Base-by-base conservation (phyloP, 495 filamentous ascomycete genomes). In the Sporormia fimetaria region DNA sequence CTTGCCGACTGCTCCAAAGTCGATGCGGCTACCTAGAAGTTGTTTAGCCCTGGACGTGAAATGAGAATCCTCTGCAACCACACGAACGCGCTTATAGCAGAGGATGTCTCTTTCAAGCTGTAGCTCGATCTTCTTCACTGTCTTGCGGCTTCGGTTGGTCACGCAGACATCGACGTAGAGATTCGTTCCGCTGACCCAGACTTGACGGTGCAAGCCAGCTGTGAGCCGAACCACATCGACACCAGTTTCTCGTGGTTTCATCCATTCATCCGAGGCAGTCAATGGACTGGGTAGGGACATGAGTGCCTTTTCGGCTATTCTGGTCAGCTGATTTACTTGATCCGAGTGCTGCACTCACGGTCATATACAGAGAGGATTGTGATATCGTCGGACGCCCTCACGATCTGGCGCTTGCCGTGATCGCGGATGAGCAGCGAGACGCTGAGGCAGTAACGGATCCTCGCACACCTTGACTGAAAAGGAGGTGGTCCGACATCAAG, bases 141-240 rank as follows among this genome's bases (percentile, higher is more conserved):
- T 56, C 44, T 67, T 69, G 20, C 54, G 59, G 38, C 63, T 68
- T 35, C 60, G 60, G 34, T 74, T 74, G 18, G 58, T 55, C 23
- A 74, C 60, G 32, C 67, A 67, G 17, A 73, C 64, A 36, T 74
- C 70, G 10, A 69, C 64, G 40, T 71, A 74, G 17, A 75, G 60
- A 25, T 52, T 65, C 16, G 71, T 71, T 24, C 72, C 70, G 20
- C 67, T 70, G 40, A 75, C 67, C 73, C 69, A 72, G 25, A 72
- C 71, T 31, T 73, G 73, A 4, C 71, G 60, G 54, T 75, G 69
- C 34, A 73, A 49, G 16, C 67, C 70, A 27, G 70, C 71, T 7
- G 70, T 74, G 29, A 75, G 37, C 28, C 60, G 61, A 27, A 75
- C 52, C 10, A 52, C 63, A 36, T 71, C 61, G 20, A 48, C 44